Base-by-base conservation (phyloP, 2,329 filamentous ascomycete species). In the Metarhizium anisopliae region DNA sequence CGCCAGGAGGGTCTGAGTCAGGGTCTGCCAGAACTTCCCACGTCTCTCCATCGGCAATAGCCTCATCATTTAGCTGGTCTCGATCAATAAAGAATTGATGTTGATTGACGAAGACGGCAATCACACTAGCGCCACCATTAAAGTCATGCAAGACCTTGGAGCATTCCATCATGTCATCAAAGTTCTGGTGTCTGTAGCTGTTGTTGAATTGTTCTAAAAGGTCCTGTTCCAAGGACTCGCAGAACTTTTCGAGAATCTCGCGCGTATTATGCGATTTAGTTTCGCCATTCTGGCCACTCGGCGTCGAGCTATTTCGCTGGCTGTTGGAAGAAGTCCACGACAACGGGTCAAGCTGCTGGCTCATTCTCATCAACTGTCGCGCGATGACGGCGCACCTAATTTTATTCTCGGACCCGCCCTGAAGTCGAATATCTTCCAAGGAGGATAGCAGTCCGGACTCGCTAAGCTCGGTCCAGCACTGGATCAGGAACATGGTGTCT, bases 61-160 rank as follows among this genome's bases (percentile, higher is more conserved):
- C 83, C 68, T 96, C 92, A 64, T 96, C 92, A 0, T 87, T 88
- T 56, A 99, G 77, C 69, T 97, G 93, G 62, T 91, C 94, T 30
- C 92, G 82, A 68, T 97, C 94, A 66, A 99, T 96, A 74, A 99
- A 99, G 79, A 99, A 99, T 66, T 96, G 91, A 72, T 99, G 95
- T 70, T 99, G 94, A 68, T 99, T 99, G 67, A 99, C 93, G 70
- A 97, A 99, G 11, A 93, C 80, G 14, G 90, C 93, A 70, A 96
- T 95, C 58, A 97, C 94, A 68, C 92, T 97, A 56, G 90, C 85
- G 53, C 94, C 94, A 53, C 94, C 91, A 69, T 93, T 96, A 78
- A 99, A 99, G 72, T 97, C 94, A 68, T 94, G 82, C 59, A 99
- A 77, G 47, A 96, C 94, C 65, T 89, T 89, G 55, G 95, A 90